Percentiles rank a stretch among this genome's conserved stretches.
Evolutionary conservation across 1,284 basidiomycete genomes (phyloP).

Genomic region (Tylopilus orsonianus): DNA sequence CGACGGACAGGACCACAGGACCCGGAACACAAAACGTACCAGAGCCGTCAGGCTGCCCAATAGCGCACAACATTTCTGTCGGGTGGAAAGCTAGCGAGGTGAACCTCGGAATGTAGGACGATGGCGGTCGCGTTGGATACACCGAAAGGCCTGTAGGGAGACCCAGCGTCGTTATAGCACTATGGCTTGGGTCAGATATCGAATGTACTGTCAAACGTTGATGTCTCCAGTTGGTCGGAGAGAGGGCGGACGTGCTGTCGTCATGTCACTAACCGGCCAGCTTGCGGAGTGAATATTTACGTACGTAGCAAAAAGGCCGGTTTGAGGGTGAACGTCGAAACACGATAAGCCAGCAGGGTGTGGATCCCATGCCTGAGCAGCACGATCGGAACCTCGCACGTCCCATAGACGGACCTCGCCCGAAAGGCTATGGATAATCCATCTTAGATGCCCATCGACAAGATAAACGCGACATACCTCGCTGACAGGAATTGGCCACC

Average conservation of each 20-base stretch:
- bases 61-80: conserved; percentile 74
- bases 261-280: conserved; percentile 3
- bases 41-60: conserved; percentile 71
- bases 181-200: conserved; percentile 36
- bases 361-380: conserved; percentile 66
- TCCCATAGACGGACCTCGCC: conserved; percentile 96
- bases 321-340: conserved; percentile 86
- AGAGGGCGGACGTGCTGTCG: conserved; percentile 61
- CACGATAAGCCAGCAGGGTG: conserved; percentile 76
- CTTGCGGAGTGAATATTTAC: conserved; percentile 33
- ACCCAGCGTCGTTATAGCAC: conserved; percentile 49
- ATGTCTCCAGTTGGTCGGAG: conserved; percentile 56
- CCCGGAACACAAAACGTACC: conserved; percentile 43
- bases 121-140: conserved; percentile 54
- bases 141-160: conserved; percentile 53
- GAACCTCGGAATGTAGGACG: conserved; percentile 59
- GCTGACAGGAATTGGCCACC: conserved; percentile 85
- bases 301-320: conserved; percentile 86
- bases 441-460: background rate
- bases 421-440: conserved; percentile 60
- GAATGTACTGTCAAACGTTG: conserved; percentile 64
- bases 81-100: conserved; percentile 76
- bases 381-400: conserved; percentile 65
- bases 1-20: background rate
- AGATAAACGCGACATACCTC: conserved; percentile 51